Base-by-base conservation (phyloP, 768 basidiomycete genomes). In the Rhizopogon sp. region DNA sequence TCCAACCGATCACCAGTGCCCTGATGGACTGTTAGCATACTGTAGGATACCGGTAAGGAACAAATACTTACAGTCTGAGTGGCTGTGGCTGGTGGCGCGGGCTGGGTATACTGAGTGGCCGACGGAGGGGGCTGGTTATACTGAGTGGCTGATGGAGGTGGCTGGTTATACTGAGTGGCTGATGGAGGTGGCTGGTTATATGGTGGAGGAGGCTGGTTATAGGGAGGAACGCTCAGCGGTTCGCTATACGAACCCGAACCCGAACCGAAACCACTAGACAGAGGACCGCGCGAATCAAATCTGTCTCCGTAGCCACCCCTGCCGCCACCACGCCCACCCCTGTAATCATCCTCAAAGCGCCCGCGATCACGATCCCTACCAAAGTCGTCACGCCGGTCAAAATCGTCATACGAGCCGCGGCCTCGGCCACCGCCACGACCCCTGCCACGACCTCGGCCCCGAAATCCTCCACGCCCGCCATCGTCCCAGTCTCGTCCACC, bases 1-100 rank as follows among this genome's bases (percentile, higher is more conserved):
- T 95, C 93, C 17, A 95, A 74, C 11, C 92, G 87, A 49, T 93
- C 90, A 55, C 93, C 90, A 10, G 74, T 68, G 40, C 77, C 72
- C 80, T 84, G 58, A 41, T 35, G 47, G 22, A 39, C 20, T 42
- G 35, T 43, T 56, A 60, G 50, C 25, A 9, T 7, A 3, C 4
- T 16, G 37, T 50, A 5, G 3, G 6, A 25, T 7, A 39, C 11
- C 28, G 28, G 40, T 39, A 5, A 37, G 40, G 43, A 6, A 43
- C 17, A n/a, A 14, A 39, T 43, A 65, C 73, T 58, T 52, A 76
- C 77, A 41, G 66, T 66, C 28, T 66, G 61, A 43, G 63, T 31
- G 39, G 59, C 43, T 16, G 63, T 31, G 39, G 59, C 43, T 16
- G 50, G 54, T 25, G 46, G 14, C 42, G 68, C 22, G 14, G 68